Evolutionary conservation across 129 eudicot species (phyloP).

Genomic region (Arctium lappa): DNA sequence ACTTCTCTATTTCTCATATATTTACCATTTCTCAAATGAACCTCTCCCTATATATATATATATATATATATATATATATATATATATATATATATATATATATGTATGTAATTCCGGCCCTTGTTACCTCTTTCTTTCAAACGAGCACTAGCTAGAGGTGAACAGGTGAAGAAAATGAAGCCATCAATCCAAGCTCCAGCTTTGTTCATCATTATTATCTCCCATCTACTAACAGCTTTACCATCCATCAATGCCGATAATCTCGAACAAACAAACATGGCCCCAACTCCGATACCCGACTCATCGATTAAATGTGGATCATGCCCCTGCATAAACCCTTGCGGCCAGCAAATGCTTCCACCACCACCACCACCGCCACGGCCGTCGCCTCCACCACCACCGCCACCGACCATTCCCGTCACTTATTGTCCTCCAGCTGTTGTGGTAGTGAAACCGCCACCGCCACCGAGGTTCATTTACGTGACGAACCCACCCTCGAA

Average conservation of each 20-base stretch:
- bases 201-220: slow-evolving; percentile 12
- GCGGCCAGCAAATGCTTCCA: slow-evolving; percentile 36
- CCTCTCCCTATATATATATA: no score
- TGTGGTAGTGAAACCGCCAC: slow-evolving; percentile 34
- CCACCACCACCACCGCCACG: slow-evolving; percentile 34
- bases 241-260: slow-evolving; percentile 12
- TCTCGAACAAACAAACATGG: slow-evolving; percentile 16
- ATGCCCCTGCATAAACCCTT: slow-evolving; percentile 63
- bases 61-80: neutral
- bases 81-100: neutral
- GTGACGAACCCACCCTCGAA: slow-evolving; percentile 36
- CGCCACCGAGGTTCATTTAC: slow-evolving; percentile 61
- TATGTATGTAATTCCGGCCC: neutral
- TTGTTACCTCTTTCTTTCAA: slow-evolving; percentile 1
- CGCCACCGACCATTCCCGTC: neutral
- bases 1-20: no score
- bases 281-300: slow-evolving; percentile 23
- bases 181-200: slow-evolving; percentile 3
- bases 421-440: slow-evolving; percentile 26
- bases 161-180: slow-evolving; percentile 20
- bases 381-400: neutral
- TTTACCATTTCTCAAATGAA: no score
- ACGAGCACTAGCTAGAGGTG: neutral
- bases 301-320: slow-evolving; percentile 58
- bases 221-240: neutral